phyloP scores from a whole-genome alignment of 192 early-diverging fungal species.

The Chytriomyces sp. region DNA sequence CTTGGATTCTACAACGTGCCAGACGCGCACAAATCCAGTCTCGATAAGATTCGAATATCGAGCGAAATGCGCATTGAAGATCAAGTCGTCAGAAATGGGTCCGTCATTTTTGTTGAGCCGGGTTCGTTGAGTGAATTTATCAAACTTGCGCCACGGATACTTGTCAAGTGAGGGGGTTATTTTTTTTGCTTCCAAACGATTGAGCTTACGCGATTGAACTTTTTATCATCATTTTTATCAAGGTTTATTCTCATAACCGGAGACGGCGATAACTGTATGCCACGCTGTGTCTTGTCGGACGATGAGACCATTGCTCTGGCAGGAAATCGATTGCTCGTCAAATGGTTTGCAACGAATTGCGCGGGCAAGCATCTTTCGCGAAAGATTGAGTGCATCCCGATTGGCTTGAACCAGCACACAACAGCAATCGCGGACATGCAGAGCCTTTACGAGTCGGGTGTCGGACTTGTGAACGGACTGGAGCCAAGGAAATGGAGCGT shows the following conservation, averaged over 20 bases:
- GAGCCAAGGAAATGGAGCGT: neutral
- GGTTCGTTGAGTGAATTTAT: too few relatives aligned
- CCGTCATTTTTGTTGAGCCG: too few relatives aligned
- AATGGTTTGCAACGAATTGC: slow-evolving; percentile 4
- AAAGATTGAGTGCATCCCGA: slow-evolving; percentile 6
- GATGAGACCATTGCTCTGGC: neutral
- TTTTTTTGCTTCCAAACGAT: too few relatives aligned
- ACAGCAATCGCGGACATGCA: neutral
- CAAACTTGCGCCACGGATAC: too few relatives aligned
- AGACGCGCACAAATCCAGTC: too few relatives aligned
- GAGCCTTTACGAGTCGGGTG: neutral
- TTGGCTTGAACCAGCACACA: neutral
- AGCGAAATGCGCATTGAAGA: too few relatives aligned
- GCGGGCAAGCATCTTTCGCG: neutral
- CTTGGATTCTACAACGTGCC: too few relatives aligned
- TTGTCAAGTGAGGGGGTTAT: too few relatives aligned
- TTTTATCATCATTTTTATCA: too few relatives aligned
- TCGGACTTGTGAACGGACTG: neutral
- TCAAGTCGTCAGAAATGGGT: too few relatives aligned
- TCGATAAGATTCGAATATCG: too few relatives aligned
- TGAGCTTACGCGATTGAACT: too few relatives aligned
- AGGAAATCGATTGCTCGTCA: neutral
- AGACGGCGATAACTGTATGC: neutral
- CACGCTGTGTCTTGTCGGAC: neutral
- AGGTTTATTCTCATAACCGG: slow-evolving; percentile 15